Percentiles rank a stretch among this genome's conserved stretches.
phyloP scores from a whole-genome alignment of 257 asterid genomes.

The Primulina tabacum region DNA sequence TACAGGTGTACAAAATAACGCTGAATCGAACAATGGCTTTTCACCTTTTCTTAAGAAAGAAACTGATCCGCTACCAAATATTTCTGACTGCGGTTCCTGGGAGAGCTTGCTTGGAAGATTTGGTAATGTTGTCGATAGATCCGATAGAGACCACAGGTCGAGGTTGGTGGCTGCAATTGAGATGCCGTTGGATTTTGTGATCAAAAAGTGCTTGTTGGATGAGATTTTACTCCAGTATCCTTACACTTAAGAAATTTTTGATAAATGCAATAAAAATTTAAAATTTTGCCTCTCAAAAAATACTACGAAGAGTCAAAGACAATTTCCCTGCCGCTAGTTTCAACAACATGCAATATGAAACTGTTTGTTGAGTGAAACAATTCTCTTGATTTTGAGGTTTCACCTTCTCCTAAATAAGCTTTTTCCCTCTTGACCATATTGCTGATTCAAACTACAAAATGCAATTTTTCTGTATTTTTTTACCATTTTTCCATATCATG shows the following conservation, averaged over 20 bases:
- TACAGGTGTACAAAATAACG: slow-evolving; percentile 26
- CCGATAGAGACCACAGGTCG: slow-evolving; percentile 33
- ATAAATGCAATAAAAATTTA: slow-evolving; percentile 1
- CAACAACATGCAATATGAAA: slow-evolving; percentile 9
- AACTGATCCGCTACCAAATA: slow-evolving; percentile 26
- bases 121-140: slow-evolving; percentile 32
- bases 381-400: slow-evolving; percentile 5
- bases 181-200: slow-evolving; percentile 86
- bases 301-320: background rate
- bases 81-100: slow-evolving; percentile 79
- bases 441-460: slow-evolving; percentile 1
- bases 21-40: slow-evolving; percentile 26
- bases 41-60: slow-evolving; percentile 35
- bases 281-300: background rate
- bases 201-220: slow-evolving; percentile 71
- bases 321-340: slow-evolving; percentile 11
- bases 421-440: slow-evolving; percentile 5
- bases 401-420: background rate
- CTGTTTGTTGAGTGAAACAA: background rate
- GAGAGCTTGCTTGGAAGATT: slow-evolving; percentile 71
- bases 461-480: background rate
- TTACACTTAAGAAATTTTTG: slow-evolving; percentile 21
- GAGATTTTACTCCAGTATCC: slow-evolving; percentile 98
- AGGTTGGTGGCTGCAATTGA: slow-evolving; percentile 57
- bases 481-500: slow-evolving; percentile 1